These are phyloP conservation scores for Gossypium australe DNA, from an alignment of 345 rosid genomes.

Conservation along the genomic window DNA sequence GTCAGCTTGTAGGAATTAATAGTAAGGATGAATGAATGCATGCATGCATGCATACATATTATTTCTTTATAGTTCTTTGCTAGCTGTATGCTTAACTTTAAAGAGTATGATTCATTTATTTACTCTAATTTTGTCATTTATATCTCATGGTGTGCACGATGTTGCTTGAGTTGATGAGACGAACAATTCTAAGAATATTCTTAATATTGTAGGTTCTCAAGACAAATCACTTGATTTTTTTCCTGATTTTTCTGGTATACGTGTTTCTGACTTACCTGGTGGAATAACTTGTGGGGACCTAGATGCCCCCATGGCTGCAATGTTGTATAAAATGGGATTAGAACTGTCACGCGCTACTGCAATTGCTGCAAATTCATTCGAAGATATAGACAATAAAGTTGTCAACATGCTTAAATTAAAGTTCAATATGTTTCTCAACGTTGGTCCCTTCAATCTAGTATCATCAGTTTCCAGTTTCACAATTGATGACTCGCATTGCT, in stretches of 20 bases:
- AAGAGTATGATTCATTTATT: too few species aligned
- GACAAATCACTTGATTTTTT: slow-evolving; percentile 32
- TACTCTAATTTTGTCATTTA: too few species aligned
- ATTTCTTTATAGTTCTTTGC: too few species aligned
- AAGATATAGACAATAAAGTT: slow-evolving; percentile 30
- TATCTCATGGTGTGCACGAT: too few species aligned
- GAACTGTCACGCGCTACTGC: slow-evolving; percentile 34
- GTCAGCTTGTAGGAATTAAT: slow-evolving; percentile 17
- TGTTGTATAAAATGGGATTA: slow-evolving; percentile 36
- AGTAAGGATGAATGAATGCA: slow-evolving; percentile 9
- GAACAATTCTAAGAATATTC: not conserved
- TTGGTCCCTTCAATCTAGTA: slow-evolving; percentile 23
- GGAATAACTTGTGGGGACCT: slow-evolving; percentile 15
- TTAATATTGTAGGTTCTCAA: slow-evolving; percentile 18
- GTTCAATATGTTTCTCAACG: slow-evolving; percentile 3
- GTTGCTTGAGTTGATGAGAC: too few species aligned
- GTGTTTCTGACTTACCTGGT: slow-evolving; percentile 23
- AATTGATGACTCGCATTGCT: slow-evolving; percentile 28
- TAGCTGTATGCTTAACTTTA: too few species aligned
- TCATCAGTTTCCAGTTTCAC: slow-evolving; percentile 8
- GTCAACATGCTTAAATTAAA: slow-evolving; percentile 24
- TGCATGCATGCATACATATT: slow-evolving; percentile 11
- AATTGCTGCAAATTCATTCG: slow-evolving; percentile 32
- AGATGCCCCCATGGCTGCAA: slow-evolving; percentile 13
- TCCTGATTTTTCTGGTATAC: slow-evolving; percentile 32